phyloP scores from a whole-genome alignment of 768 basidiomycete genomes.

The Tulasnella sp. region DNA sequence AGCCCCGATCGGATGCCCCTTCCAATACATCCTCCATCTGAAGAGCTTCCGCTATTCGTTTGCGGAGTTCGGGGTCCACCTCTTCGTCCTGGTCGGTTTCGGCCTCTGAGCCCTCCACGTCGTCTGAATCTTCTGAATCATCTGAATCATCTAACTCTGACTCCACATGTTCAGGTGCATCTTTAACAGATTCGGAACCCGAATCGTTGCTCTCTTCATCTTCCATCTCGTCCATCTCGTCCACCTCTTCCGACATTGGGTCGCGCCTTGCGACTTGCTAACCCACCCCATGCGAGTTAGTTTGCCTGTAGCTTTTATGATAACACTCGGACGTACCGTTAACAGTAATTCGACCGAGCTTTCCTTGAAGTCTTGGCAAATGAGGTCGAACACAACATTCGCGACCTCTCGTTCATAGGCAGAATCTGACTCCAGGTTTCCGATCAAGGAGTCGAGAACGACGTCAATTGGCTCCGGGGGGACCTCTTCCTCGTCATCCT shows the following conservation, averaged over 20 bases:
- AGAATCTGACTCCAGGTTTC: constrained; percentile 78
- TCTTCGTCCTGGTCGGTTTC: constrained; percentile 38
- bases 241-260: constrained; percentile 37
- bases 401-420: constrained; percentile 56
- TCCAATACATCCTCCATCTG: constrained; percentile 41
- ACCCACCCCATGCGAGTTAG: constrained; percentile 23
- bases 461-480: constrained; percentile 69
- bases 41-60: constrained; percentile 51
- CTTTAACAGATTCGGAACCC: constrained; percentile 37
- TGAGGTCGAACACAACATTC: constrained; percentile 71
- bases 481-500: constrained; percentile 38
- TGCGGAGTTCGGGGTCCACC: constrained; percentile 54
- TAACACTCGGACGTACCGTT: constrained; percentile 51
- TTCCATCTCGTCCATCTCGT: constrained; percentile 37
- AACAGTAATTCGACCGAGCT: constrained; percentile 78
- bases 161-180: constrained; percentile 34
- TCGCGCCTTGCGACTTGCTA: constrained; percentile 82
- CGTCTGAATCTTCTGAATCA: constrained; percentile 23
- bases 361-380: constrained; percentile 62
- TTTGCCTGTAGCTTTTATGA: neutral
- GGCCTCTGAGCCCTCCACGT: constrained; percentile 38
- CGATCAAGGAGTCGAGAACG: constrained; percentile 85
- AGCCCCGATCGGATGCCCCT: constrained; percentile 50
- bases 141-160: constrained; percentile 19
- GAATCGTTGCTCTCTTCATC: constrained; percentile 34